Conservation (phyloP, 352 stramenopile genomes). For the Phytophthora sp. region DNA sequence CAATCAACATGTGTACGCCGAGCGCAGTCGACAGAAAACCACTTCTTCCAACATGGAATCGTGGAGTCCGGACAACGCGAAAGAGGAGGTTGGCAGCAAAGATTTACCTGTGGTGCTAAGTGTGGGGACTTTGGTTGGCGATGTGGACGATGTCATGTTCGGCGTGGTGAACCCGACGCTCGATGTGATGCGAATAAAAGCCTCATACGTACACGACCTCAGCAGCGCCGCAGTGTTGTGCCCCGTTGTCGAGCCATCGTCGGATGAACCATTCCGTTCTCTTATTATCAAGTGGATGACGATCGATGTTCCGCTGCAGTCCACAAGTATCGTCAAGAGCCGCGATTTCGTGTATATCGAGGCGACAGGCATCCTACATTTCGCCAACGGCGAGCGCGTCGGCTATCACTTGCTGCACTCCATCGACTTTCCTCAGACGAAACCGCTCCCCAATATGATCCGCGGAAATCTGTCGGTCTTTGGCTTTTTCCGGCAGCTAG, state of each 20-base stretch:
- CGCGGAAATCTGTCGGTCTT: constrained; percentile 42
- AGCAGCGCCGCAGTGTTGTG: constrained; percentile 40
- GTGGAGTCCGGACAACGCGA: neutral
- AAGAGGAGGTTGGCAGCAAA: neutral
- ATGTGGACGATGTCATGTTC: constrained; percentile 24
- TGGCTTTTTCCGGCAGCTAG: constrained; percentile 22
- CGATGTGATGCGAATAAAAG: neutral
- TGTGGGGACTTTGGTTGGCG: constrained; percentile 21
- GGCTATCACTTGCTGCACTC: constrained; percentile 16
- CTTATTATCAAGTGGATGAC: constrained; percentile 32
- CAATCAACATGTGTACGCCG: constrained; percentile 22
- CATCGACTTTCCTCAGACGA: constrained; percentile 18
- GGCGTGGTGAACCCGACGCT: neutral
- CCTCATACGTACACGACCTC: constrained; percentile 1
- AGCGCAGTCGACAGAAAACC: constrained; percentile 4
- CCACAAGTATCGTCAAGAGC: constrained; percentile 6
- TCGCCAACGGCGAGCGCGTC: constrained; percentile 7
- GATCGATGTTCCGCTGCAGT: neutral
- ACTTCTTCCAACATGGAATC: too few species aligned
- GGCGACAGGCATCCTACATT: neutral
- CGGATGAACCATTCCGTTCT: constrained; percentile 40
- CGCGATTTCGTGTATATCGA: constrained; percentile 17
- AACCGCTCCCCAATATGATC: constrained; percentile 11
- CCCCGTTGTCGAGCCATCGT: constrained; percentile 39
- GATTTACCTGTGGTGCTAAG: constrained; percentile 19